Base-by-base conservation (phyloP, 176 grass and related monocot species). In the Olyra latifolia region DNA sequence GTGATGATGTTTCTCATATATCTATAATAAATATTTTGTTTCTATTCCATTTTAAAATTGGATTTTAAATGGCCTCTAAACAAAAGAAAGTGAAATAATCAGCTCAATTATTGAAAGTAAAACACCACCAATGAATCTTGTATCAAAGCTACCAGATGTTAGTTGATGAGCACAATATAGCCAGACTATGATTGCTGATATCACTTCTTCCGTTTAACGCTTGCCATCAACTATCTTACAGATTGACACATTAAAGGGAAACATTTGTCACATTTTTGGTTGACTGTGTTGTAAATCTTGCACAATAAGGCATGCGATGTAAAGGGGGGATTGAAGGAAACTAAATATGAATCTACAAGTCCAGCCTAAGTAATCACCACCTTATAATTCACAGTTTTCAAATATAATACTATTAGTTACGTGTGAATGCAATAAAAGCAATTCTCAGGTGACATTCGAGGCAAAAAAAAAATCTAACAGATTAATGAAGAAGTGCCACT, bases 21-120 rank as follows among this genome's bases (percentile, higher is more conserved):
- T 24, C 61, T 23, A 57, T 56, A 15, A 76, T 25, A 32, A 1
- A 82, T 17, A 29, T 24, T 71, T 52, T 4, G 32, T 55, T 55
- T 30, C 3, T 48, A 0, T 24, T 46, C 7, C 30, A 67, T 42
- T 14, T 41, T 22, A 68, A 68, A 88, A 17, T 50, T 15, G 25
- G 27, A 17, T 47, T 19, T 45, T 23, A 81, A 27, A 32, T 24
- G 19, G 2, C 20, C 41, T 30, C 67, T 38, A 71, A 61, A 47
- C 19, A 59, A 78, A 66, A 10, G 2, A 79, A 55, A 59, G 8
- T 45, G 20, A 74, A 29, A 84, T 66, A 29, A 5, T 41, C 20
- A 69, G 25, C 52, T 41, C 58, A 87, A 62, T 48, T 30, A 60
- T 32, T 82, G 42, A 69, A 76, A 54, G 23, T 43, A 14, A 58